A percentile compares a stretch with the other conserved stretches of the same genome.
Conservation (phyloP, 2,329 filamentous ascomycete genomes). For the Aspergillus amoenus region DNA sequence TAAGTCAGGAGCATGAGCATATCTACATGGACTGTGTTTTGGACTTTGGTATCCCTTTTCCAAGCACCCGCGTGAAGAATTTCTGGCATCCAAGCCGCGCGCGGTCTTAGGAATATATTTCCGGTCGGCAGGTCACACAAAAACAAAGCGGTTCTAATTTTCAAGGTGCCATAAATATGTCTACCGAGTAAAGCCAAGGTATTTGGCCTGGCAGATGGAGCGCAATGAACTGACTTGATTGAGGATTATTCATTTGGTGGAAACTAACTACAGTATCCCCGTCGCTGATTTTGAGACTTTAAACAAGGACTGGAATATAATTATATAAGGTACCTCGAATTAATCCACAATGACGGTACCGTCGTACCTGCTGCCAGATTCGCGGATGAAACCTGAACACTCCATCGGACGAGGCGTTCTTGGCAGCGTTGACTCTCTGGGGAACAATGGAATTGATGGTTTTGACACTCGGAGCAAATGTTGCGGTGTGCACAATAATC, state of each 20-base stretch:
- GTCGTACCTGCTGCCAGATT: background rate
- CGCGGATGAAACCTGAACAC: too few species aligned
- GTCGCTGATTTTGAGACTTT: too few species aligned
- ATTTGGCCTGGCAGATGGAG: too few species aligned
- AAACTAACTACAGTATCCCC: too few species aligned
- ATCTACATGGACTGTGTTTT: background rate
- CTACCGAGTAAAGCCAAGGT: too few species aligned
- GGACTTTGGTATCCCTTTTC: background rate
- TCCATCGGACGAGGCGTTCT: background rate
- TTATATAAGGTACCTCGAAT: background rate
- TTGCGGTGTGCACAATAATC: background rate
- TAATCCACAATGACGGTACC: background rate
- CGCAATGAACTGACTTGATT: too few species aligned
- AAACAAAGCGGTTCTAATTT: too few species aligned
- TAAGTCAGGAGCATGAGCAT: background rate
- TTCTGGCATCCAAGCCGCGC: background rate
- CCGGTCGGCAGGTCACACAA: background rate
- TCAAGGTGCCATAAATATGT: too few species aligned
- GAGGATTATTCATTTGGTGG: too few species aligned
- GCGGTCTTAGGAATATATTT: background rate
- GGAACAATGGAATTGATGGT: background rate
- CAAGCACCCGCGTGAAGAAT: background rate
- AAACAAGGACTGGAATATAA: too few species aligned
- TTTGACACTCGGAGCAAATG: background rate
- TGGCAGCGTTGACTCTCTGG: background rate